Evolutionary conservation across 2,329 filamentous ascomycete genomes (phyloP), one percentile per base, ranked within the genome.

Genomic region (Tolypocladium ophioglossoides): DNA sequence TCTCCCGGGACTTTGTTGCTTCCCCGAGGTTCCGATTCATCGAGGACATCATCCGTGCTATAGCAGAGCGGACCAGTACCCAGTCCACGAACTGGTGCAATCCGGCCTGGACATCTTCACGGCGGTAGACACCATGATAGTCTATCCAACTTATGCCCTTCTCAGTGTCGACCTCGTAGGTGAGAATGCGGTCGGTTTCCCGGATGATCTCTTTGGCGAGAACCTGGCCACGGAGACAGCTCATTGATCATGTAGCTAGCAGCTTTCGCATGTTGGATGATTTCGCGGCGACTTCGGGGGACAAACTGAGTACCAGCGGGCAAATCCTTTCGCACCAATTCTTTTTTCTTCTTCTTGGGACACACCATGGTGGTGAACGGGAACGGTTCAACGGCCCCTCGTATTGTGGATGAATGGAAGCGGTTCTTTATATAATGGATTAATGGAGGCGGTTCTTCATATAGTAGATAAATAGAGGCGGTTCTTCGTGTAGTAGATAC

Each of bases 141-240:
- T 50, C 47, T 2, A n/a, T 14, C 47, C 68, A 66, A 10, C 53
- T 52, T 0, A 55, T 58, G 10, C 56, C 51, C 50, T 55, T 35
- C 37, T 41, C 46, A n/a, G 52, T 53, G 46, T 53, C 52, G 24
- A 58, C 53, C 4, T 46, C 54, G 16, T 57, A 20, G 2, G 55
- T 49, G 4, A 68, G 56, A n/a, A 65, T 62, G 0, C 54, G 46
- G 44, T 67, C 65, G 0, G 64, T 61, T 27, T 63, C 50, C 11
- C 59, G 53, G 12, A 67, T 63, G 0, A 61, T 46, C 0, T 60
- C 52, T 41, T 67, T 62, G 0, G 57, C 53, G 1, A 66, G 35
- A 5, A 55, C 52, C 20, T 54, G 32, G 4, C 53, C 40, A 7
- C 52, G 7, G 11, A 57, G 27, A 10, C 57, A 52, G n/a, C 22